These are phyloP conservation scores for Prillingera fragicola DNA, from an alignment of 1,284 basidiomycete genomes.

Conservation along the genomic window DNA sequence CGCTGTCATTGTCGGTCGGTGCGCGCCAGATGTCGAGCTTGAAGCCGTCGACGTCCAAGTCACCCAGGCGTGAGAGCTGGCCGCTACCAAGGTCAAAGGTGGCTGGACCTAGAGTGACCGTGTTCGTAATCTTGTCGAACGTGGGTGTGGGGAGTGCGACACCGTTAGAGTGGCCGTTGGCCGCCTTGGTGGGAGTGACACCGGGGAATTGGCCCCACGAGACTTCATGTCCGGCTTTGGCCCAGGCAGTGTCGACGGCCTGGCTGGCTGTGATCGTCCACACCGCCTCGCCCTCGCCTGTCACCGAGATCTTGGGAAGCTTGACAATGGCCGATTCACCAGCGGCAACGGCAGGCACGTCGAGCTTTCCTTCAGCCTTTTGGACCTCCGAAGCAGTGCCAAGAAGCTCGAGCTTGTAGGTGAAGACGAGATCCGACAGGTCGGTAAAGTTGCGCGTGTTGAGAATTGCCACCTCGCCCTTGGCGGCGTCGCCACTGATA, in stretches of 20 bases:
- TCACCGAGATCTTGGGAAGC: background rate
- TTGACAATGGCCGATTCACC: background rate
- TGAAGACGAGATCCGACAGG: constrained; percentile 4
- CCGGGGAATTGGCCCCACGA: constrained; percentile 2
- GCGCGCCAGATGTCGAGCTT: constrained; percentile 17
- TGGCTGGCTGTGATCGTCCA: constrained; percentile 1
- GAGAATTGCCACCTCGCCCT: constrained; percentile 1
- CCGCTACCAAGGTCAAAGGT: constrained; percentile 9
- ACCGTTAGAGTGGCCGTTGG: too few relatives aligned
- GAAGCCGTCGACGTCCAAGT: background rate
- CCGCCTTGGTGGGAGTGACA: background rate
- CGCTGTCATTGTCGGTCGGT: constrained; percentile 16
- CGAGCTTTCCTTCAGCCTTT: background rate
- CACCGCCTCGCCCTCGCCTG: background rate
- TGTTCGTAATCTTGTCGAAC: background rate
- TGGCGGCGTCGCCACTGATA: background rate
- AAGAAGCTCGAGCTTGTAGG: constrained; percentile 7
- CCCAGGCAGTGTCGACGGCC: background rate
- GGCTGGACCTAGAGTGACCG: constrained; percentile 11
- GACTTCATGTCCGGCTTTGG: constrained; percentile 6
- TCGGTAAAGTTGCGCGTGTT: constrained; percentile 10
- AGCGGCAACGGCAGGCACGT: background rate
- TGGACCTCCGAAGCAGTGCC: background rate
- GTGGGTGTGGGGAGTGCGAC: too few relatives aligned
- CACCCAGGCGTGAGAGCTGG: constrained; percentile 4